These are phyloP conservation scores for Globisporangium heterothallicum DNA, from an alignment of 352 stramenopile species.

Conservation along the genomic window DNA sequence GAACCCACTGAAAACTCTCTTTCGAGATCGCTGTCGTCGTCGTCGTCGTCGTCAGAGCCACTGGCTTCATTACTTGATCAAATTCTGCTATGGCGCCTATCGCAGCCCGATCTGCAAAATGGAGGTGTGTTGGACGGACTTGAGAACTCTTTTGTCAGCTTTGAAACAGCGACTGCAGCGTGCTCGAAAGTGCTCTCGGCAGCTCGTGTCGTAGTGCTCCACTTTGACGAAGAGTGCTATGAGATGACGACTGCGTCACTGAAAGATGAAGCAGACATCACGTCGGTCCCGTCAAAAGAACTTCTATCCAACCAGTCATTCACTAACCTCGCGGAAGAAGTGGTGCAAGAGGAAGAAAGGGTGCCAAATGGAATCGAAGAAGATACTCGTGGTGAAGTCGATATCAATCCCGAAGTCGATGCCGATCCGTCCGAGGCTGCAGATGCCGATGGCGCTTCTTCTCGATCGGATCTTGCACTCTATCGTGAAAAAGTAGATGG, in stretches of 20 bases:
- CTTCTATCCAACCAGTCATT: constrained; percentile 7
- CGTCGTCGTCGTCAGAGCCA: constrained; percentile 4
- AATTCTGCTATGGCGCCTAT: constrained; percentile 61
- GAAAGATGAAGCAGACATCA: constrained; percentile 4
- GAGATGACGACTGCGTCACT: constrained; percentile 31
- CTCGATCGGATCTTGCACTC: background rate
- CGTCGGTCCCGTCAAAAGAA: constrained; percentile 3
- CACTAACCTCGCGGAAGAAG: constrained; percentile 1
- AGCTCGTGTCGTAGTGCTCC: constrained; percentile 51
- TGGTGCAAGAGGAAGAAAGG: constrained; percentile 5
- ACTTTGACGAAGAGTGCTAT: constrained; percentile 69
- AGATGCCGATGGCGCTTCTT: background rate
- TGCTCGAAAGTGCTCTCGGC: constrained; percentile 32
- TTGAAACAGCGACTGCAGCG: constrained; percentile 31
- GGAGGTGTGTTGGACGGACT: constrained; percentile 77
- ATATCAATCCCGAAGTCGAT: background rate
- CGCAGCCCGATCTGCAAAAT: constrained; percentile 47
- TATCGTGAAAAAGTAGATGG: background rate
- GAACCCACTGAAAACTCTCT: background rate
- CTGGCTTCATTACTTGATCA: constrained; percentile 42
- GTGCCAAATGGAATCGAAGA: background rate
- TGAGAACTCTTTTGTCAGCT: constrained; percentile 42
- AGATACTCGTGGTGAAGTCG: background rate
- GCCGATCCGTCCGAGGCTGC: too few species aligned
- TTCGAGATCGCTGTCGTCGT: background rate